Base-by-base conservation (phyloP, 2,329 filamentous ascomycete species). In the Alternaria dauci region DNA sequence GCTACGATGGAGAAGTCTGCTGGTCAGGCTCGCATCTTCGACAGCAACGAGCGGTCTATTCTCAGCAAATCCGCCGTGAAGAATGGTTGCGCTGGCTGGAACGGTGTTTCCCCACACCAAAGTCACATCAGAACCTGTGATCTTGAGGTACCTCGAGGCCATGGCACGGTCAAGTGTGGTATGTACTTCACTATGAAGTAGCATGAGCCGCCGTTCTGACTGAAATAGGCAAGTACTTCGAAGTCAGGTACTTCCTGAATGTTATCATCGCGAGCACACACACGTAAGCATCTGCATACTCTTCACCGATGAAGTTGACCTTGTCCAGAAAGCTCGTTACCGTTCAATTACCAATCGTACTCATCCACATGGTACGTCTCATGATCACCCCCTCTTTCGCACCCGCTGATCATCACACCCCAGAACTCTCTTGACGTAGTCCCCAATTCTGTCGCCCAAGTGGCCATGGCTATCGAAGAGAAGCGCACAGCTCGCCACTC, bases 181-280 rank as follows among this genome's bases (percentile, higher is more conserved):
- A 72, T 41, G 58, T 63, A 50, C 8, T 28, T 39, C 14, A 52
- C 48, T 30, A n/a, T 38, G 4, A 12, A 8, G 47, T 52, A 25
- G 8, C 23, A 52, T 4, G 42, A 30, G 32, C 12, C 50, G 12
- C 8, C 12, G 1, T 30, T 16, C 65, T 66, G 61, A 68, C 46
- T n/a, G 36, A 9, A n/a, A 28, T 5, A 79, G 82, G 84, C 20
- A 84, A 85, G 70, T 86, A 82, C 68, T 86, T 87, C 58, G 85
- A 86, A 73, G 83, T 86, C 16, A 80, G 84, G 20, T 86, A 84
- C 67, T 86, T 86, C 58, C 74, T 86, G 23, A 86, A 85, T 58
- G 76, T 86, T 18, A 76, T 81, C 20, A 78, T 82, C n/a, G 76
- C 78, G 44, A 77, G 79, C 25, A 75, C 80, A 14, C 81, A 81